Base-by-base conservation (phyloP, 2,329 filamentous ascomycete species). In the Acrodontium crateriforme region DNA sequence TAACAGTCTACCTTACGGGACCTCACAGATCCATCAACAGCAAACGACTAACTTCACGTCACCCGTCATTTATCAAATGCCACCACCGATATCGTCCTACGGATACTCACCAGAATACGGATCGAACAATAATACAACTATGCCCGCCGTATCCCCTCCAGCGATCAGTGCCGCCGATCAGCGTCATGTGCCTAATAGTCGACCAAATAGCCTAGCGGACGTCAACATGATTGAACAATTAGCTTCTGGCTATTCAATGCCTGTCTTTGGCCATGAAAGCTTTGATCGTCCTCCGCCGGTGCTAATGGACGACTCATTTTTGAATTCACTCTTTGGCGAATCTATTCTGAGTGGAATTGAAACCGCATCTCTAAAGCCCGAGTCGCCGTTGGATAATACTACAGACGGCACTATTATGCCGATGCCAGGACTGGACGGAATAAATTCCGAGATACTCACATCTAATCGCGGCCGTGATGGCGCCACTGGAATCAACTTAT, bases 211-310 rank as follows among this genome's bases (percentile, higher is more conserved):
- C 26, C 35, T 46, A 6, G 26, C 35, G 7, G 46, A 49, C 27
- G 39, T 49, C 30, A 40, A 48, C 32, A 48, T 62, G 29, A 40
- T 63, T 32, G 46, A 63, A 55, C 46, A 59, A 47, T 44, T 58
- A 60, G 35, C 63, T 48, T 24, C 62, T 41, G 44, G 60, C 41
- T 75, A 72, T 31, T 74, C 79, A 4, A 80, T 91, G 42, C 83
- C 87, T 1, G 77, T 94, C 15, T 94, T 94, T 54, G 83, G 83
- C 10, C 75, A 70, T 15, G 83, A 92, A 21, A 43, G 77, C 72
- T 75, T 82, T 35, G 85, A 80, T 42, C 80, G 87, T 32, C 92
- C 84, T 3, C 84, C 87, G 0, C 87, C 87, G 6, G 17, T 38
- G 27, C 24, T 36, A 20, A 16, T 46, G 9, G 47, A 47, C 25